A percentile compares a stretch with the other conserved stretches of the same genome.
These are phyloP conservation scores for Ilex paraguariensis DNA, from an alignment of 305 asterid genomes.

Conservation along the genomic window DNA sequence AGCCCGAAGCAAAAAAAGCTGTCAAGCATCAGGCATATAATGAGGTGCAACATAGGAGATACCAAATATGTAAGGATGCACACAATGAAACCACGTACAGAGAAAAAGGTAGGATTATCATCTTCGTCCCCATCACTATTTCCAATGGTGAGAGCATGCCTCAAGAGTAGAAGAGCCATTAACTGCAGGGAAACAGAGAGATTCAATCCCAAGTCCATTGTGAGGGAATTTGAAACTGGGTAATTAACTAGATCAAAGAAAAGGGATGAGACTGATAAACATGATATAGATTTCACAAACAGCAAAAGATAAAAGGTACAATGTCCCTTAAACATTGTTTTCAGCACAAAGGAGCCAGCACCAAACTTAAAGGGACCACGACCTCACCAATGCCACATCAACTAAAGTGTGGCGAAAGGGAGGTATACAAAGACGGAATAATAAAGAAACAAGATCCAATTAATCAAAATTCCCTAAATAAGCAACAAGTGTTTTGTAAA, in stretches of 20 bases:
- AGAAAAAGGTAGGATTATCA: constrained; percentile 37
- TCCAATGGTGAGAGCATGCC: constrained; percentile 42
- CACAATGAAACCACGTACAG: constrained; percentile 27
- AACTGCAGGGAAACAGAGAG: constrained; percentile 25
- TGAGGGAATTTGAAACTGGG: too few relatives aligned
- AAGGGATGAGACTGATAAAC: neutral
- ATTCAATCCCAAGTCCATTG: too few relatives aligned
- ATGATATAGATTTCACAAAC: neutral
- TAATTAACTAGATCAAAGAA: neutral
- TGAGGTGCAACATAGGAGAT: constrained; percentile 2
- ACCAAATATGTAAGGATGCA: neutral
- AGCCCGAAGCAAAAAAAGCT: constrained; percentile 53
- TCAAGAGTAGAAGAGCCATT: constrained; percentile 47
- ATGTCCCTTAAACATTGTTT: too few relatives aligned
- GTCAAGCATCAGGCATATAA: constrained; percentile 10
- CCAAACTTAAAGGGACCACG: too few relatives aligned
- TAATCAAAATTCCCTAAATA: too few relatives aligned
- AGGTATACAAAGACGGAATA: too few relatives aligned
- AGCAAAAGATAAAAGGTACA: too few relatives aligned
- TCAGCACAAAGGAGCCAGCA: too few relatives aligned
- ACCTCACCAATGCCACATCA: too few relatives aligned
- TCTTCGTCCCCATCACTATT: constrained; percentile 40
- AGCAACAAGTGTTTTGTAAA: too few relatives aligned
- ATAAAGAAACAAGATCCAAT: too few relatives aligned
- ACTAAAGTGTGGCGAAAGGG: too few relatives aligned